Evolutionary conservation across 108 stramenopile genomes (phyloP), one percentile per base, ranked within the genome.

Genomic region (Fragilaria crotonensis): DNA sequence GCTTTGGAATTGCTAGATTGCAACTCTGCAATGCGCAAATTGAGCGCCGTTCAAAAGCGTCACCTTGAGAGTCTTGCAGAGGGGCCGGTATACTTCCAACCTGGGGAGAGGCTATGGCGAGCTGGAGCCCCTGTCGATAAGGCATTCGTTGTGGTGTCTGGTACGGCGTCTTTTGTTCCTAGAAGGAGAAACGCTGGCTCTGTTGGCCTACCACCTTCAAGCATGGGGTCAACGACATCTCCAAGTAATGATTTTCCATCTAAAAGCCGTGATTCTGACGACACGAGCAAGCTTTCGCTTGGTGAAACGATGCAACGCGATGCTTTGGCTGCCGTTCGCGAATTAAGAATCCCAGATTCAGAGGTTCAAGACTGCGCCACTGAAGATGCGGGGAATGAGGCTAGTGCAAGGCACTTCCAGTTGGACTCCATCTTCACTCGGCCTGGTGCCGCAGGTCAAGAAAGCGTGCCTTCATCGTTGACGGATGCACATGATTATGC

Each of bases 51-150:
- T 44, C 88, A 94, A 58, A 89, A 94, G 62, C 70, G 88, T 36
- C 88, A 94, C 53, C 59, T 90, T 7, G 88, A 90, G 60, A 80
- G 88, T 66, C 59, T 94, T 1, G 85, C 87, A 3, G 83, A 85
- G 32, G 87, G 84, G 5, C 88, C 85, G 3, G 71, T 70, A 17
- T 67, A 63, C 31, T 94, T 82, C 59, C 62, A 63, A 30, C 85
- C 85, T 18, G 92, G 92, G 2, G 84, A 90, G 32, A 64, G 82
- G 5, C 64, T 94, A 2, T 94, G 92, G 92, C 66, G 76, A 53
- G 33, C 74, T 25, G 92, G 92, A 21, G 36, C 36, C 11, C 64
- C 73, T 18, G 87, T 89, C 0, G 89, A 94, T 56, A 78, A 76
- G 45, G 88, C 87, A 7, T 94, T 73, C 65, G 62, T 94, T 30